Percentiles rank a stretch among this genome's conserved stretches.
phyloP scores from a whole-genome alignment of 225 moss, liverwort and hornwort genomes.

The Pleurozium schreberi region DNA sequence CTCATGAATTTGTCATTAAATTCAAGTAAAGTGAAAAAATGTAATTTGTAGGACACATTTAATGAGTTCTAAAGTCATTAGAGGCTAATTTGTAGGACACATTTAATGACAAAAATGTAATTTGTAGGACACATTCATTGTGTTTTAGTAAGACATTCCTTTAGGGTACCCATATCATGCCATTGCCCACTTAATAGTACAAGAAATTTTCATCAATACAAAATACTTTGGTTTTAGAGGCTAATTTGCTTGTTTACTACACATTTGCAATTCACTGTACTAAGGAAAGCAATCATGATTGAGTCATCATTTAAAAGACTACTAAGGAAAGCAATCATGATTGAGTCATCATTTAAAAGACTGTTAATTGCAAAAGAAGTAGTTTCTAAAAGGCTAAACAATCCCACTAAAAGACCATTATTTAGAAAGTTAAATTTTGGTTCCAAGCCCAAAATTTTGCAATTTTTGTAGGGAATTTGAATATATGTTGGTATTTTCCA shows the following conservation, averaged over 20 bases:
- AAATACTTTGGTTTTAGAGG: background rate
- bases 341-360: background rate
- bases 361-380: background rate
- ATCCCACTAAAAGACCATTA: background rate
- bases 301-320: background rate
- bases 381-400: background rate
- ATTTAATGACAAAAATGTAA: too few relatives aligned
- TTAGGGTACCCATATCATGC: too few relatives aligned
- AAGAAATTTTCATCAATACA: background rate
- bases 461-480: background rate
- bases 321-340: background rate
- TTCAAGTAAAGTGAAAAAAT: too few relatives aligned
- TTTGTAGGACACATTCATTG: too few relatives aligned
- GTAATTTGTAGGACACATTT: too few relatives aligned
- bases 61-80: too few relatives aligned
- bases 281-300: background rate
- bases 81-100: too few relatives aligned
- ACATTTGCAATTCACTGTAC: background rate
- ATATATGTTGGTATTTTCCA: background rate
- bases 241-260: background rate
- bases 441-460: background rate
- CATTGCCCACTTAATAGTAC: too few relatives aligned
- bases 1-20: too few relatives aligned
- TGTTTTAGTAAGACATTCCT: too few relatives aligned
- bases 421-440: too few relatives aligned